phyloP scores from a whole-genome alignment of 2,329 filamentous ascomycete genomes.

The Lecanicillium sp. region DNA sequence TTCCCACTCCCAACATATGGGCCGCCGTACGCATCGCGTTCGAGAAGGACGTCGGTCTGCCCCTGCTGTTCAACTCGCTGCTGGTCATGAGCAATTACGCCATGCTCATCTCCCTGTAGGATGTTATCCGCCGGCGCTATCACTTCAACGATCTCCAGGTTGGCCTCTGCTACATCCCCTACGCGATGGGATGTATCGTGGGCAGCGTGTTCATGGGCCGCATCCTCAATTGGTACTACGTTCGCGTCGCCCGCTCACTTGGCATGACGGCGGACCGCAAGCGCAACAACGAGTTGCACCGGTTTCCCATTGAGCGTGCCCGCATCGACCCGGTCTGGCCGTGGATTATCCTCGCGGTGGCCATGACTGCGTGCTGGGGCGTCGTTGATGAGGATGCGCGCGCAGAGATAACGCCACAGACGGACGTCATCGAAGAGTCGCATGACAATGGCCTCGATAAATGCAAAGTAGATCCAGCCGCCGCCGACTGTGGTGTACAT shows the following conservation, averaged over 20 bases:
- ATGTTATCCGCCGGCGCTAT: slow-evolving; percentile 27
- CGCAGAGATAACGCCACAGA: slow-evolving; percentile 30
- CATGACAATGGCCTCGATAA: slow-evolving; percentile 31
- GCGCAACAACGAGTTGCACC: slow-evolving; percentile 30
- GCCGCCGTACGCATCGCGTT: slow-evolving; percentile 28
- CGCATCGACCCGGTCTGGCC: slow-evolving; percentile 31
- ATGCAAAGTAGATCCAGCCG: slow-evolving; percentile 31
- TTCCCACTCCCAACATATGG: slow-evolving; percentile 25
- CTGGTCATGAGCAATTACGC: slow-evolving; percentile 30
- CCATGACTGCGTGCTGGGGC: slow-evolving; percentile 35
- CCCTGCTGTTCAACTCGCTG: slow-evolving; percentile 30
- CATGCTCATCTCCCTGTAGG: slow-evolving; percentile 28
- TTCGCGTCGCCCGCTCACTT: slow-evolving; percentile 42
- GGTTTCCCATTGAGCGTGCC: slow-evolving; percentile 33
- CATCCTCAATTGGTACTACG: slow-evolving; percentile 57
- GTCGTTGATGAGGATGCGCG: slow-evolving; percentile 33
- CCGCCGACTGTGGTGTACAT: slow-evolving; percentile 28
- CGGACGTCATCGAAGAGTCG: slow-evolving; percentile 26
- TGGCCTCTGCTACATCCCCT: slow-evolving; percentile 37
- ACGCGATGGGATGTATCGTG: slow-evolving; percentile 30
- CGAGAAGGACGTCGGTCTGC: slow-evolving; percentile 29
- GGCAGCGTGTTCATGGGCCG: slow-evolving; percentile 36
- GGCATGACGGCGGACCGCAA: slow-evolving; percentile 43
- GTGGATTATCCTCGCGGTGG: slow-evolving; percentile 38
- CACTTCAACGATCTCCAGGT: slow-evolving; percentile 33